phyloP scores from a whole-genome alignment of 2,329 filamentous ascomycete genomes.

The Peltaster fructicola region DNA sequence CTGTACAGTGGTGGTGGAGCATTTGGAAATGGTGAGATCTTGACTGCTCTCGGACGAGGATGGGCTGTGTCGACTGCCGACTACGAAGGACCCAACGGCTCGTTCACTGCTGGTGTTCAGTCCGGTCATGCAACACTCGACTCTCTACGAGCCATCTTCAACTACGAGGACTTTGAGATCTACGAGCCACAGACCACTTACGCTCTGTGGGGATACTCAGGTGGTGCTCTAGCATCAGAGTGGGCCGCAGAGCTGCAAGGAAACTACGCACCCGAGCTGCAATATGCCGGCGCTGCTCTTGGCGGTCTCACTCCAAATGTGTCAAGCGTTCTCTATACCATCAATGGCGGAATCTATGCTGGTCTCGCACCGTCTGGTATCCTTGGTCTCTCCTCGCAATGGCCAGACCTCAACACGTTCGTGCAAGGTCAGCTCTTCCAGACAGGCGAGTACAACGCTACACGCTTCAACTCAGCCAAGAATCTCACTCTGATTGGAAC shows the following conservation, averaged over 20 bases:
- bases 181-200: conserved; percentile 7
- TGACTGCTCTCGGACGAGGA: conserved; percentile 23
- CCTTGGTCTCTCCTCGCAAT: conserved; percentile 20
- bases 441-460: conserved; percentile 18
- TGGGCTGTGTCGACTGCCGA: conserved; percentile 34
- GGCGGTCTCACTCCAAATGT: conserved; percentile 31
- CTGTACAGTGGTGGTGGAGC: conserved; percentile 11
- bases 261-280: conserved; percentile 36
- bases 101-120: conserved; percentile 25
- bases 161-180: conserved; percentile 11
- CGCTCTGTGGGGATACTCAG: conserved; percentile 39
- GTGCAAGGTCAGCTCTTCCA: conserved; percentile 14
- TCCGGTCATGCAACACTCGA: conserved; percentile 29
- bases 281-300: conserved; percentile 31
- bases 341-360: conserved; percentile 15
- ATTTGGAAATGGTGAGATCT: conserved; percentile 10
- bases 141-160: conserved; percentile 24
- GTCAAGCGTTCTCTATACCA: conserved; percentile 18
- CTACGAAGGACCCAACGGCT: conserved; percentile 25
- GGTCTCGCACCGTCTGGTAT: conserved; percentile 19
- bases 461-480: conserved; percentile 16
- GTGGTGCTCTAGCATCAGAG: conserved; percentile 34
- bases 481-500: conserved; percentile 14
- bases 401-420: conserved; percentile 14
- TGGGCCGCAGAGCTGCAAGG: conserved; percentile 36